These are phyloP conservation scores for Thermoascus crustaceus DNA, from an alignment of 2,329 filamentous ascomycete species.

Conservation along the genomic window DNA sequence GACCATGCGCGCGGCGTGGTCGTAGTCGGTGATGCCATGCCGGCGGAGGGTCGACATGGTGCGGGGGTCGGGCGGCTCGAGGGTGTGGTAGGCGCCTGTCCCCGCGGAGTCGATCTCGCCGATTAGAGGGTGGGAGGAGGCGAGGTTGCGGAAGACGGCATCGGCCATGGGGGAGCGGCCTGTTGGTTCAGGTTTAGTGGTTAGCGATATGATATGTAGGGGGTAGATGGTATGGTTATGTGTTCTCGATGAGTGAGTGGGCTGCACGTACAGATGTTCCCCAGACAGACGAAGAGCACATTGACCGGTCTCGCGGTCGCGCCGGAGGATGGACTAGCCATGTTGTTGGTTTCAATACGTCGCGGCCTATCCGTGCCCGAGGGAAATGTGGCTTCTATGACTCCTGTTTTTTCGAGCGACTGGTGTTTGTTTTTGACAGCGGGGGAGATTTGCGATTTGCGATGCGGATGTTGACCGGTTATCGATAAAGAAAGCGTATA, in stretches of 20 bases:
- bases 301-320: constrained; percentile 40
- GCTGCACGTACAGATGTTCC: constrained; percentile 69
- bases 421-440: no score
- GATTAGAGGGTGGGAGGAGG: constrained; percentile 54
- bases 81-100: constrained; percentile 78
- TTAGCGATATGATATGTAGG: background rate
- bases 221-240: background rate
- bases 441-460: no score
- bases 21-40: constrained; percentile 69
- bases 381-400: no score
- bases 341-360: no score
- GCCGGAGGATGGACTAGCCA: no score
- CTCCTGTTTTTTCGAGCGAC: no score
- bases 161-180: constrained; percentile 87
- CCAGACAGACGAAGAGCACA: constrained; percentile 90
- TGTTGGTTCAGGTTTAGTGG: constrained; percentile 14
- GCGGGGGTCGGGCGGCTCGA: constrained; percentile 67
- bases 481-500: no score
- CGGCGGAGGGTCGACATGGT: constrained; percentile 70
- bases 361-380: no score
- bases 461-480: no score
- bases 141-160: constrained; percentile 73
- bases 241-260: constrained; percentile 3
- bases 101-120: constrained; percentile 76
- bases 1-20: constrained; percentile 69